phyloP scores from a whole-genome alignment of 2,329 filamentous ascomycete species.

The Fusarium concolor region DNA sequence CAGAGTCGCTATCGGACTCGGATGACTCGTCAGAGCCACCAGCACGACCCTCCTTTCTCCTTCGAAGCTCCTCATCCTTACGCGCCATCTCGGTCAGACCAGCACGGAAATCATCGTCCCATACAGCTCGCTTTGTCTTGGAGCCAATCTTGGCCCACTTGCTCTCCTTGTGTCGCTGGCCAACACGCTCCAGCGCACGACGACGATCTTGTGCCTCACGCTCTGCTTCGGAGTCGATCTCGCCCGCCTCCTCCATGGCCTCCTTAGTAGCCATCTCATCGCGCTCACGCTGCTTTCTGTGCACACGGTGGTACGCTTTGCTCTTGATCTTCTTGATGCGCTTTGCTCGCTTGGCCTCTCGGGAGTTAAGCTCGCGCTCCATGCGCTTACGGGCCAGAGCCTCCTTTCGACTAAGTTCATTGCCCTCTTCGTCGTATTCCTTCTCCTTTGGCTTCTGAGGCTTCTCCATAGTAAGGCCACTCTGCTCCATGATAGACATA shows the following conservation, averaged over 20 bases:
- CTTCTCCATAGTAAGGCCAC: constrained; percentile 73
- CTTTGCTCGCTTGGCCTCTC: constrained; percentile 88
- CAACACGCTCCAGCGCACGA: constrained; percentile 86
- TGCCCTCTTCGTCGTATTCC: constrained; percentile 75
- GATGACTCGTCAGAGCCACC: constrained; percentile 63
- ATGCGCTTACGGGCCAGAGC: constrained; percentile 80
- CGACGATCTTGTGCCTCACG: constrained; percentile 75
- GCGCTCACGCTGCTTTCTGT: constrained; percentile 77
- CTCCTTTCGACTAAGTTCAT: constrained; percentile 77
- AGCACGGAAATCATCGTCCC: constrained; percentile 87
- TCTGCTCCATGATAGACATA: constrained; percentile 88
- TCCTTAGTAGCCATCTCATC: constrained; percentile 65
- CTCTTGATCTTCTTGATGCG: constrained; percentile 99
- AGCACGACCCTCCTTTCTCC: constrained; percentile 79
- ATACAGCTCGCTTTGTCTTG: constrained; percentile 80
- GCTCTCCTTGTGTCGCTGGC: constrained; percentile 85
- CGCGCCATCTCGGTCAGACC: constrained; percentile 84
- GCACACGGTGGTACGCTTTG: constrained; percentile 91
- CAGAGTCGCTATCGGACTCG: constrained; percentile 66
- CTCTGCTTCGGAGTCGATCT: constrained; percentile 73
- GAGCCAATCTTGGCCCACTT: constrained; percentile 92
- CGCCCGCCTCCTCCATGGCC: constrained; percentile 65
- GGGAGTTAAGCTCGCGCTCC: constrained; percentile 85
- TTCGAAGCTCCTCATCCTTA: constrained; percentile 83
- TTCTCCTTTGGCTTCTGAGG: constrained; percentile 64